Conservation (phyloP, 2,329 filamentous ascomycete genomes). For the Didymella exigua region DNA sequence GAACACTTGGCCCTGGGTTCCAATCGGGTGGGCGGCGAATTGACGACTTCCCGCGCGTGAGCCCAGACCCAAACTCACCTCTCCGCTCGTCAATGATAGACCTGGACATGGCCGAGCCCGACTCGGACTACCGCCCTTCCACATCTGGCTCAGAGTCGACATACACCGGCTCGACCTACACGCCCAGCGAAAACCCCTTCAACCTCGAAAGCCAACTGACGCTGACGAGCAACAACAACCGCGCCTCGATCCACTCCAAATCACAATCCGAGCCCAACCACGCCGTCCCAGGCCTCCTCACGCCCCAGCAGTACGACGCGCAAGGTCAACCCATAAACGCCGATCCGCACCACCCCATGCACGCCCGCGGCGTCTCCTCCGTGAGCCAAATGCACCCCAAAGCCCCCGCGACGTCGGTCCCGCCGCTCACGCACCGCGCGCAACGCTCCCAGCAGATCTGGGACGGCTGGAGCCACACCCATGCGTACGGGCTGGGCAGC, state of each 20-base stretch:
- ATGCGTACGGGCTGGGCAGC: constrained; percentile 37
- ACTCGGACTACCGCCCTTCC: constrained; percentile 50
- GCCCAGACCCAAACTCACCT: constrained; percentile 43
- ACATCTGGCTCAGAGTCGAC: constrained; percentile 50
- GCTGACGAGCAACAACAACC: constrained; percentile 46
- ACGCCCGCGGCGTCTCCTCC: constrained; percentile 44
- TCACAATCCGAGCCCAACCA: constrained; percentile 50
- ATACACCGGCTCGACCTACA: constrained; percentile 42
- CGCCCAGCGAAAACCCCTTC: constrained; percentile 55
- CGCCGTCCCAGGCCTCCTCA: constrained; percentile 44
- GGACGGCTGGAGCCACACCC: constrained; percentile 44
- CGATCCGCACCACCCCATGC: constrained; percentile 39
- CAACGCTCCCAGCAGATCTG: constrained; percentile 40
- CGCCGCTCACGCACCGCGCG: constrained; percentile 24
- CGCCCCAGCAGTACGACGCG: constrained; percentile 45
- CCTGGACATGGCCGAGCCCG: constrained; percentile 47
- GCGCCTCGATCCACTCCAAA: constrained; percentile 48
- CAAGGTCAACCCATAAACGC: constrained; percentile 41
- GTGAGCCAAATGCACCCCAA: constrained; percentile 44
- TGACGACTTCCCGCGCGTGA: constrained; percentile 47
- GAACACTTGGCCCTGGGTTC: constrained; percentile 42
- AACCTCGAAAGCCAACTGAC: constrained; percentile 55
- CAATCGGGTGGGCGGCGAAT: constrained; percentile 51
- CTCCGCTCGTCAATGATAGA: constrained; percentile 54
- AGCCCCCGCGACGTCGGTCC: constrained; percentile 28